Evolutionary conservation across 805 yeast genomes (phyloP), one percentile per base, ranked within the genome.

Genomic region (Lipomyces chichibuensis): DNA sequence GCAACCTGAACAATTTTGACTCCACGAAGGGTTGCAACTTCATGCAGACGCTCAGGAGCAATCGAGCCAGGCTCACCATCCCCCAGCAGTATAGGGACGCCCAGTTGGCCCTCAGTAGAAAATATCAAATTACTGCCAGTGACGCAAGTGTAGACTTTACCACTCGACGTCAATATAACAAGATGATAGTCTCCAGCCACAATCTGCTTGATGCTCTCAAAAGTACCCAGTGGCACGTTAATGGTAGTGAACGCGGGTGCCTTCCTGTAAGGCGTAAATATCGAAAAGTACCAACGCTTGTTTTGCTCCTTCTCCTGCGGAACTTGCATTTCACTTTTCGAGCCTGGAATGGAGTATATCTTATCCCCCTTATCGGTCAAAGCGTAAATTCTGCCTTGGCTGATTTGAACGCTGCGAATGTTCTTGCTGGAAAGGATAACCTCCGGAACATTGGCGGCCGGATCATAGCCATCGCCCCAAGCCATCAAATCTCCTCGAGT

Each of bases 61-160:
- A 67, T 62, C 43, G 35, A 14, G n/a, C 25, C 60, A 27, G 55
- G 56, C 17, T 65, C 59, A 6, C 29, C 57, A 14, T 37, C 57
- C 27, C 33, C 54, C 13, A 66, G 62, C 27, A 67, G 54, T 20
- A 67, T 35, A 13, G 71, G 95, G 17, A 91, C 77, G 23, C 98
- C 98, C 77, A 84, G 91, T 78, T 95, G 98, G 3, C 98, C 98
- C 29, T 84, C 79, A 58, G 83, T 82, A 4, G 80, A 77, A n/a
- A 79, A 75, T 13, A 62, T 61, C 0, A 71, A 71, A 14, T 74
- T 71, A 2, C 77, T 68, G 0, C 89, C 89, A 0, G 96, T 87
- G 17, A 90, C 84, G 11, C 86, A 80, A 0, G 90, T 80, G 70
- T 83, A 88, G 0, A 90, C 87, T 43, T 85, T 81, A 0, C 93